These are phyloP conservation scores for Phytophthora rubi DNA, from an alignment of 352 stramenopile species.

Conservation along the genomic window DNA sequence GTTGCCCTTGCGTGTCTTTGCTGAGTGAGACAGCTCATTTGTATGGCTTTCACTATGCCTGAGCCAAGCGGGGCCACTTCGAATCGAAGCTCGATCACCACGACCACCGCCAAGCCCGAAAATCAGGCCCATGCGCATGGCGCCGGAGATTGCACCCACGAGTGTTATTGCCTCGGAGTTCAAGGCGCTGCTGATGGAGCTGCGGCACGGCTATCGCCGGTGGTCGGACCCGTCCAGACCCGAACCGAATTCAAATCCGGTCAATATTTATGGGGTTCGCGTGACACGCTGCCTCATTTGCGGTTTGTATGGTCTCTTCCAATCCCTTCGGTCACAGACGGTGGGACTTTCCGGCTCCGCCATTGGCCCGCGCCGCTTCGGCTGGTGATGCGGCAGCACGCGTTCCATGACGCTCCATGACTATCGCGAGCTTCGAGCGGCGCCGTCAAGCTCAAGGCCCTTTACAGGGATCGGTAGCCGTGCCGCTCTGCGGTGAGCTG, in stretches of 20 bases:
- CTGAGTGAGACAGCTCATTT: conserved; percentile 15
- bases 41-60: background rate
- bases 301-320: conserved; percentile 15
- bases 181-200: background rate
- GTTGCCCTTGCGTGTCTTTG: conserved; percentile 24
- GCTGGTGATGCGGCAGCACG: conserved; percentile 17
- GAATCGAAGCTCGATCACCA: no score
- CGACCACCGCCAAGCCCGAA: background rate
- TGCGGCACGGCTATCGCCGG: background rate
- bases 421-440: background rate
- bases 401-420: background rate
- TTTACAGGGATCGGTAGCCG: conserved; percentile 27
- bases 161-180: no score
- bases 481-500: conserved; percentile 11
- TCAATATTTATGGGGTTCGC: conserved; percentile 4
- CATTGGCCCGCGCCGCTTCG: conserved; percentile 25
- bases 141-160: background rate
- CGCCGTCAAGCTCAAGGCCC: background rate
- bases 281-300: conserved; percentile 25
- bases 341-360: conserved; percentile 6
- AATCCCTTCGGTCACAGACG: conserved; percentile 35
- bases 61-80: no score
- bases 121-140: background rate
- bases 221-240: background rate
- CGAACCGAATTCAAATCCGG: background rate